Conservation (phyloP, 164 flowering plant genomes). For the Piper longum region DNA sequence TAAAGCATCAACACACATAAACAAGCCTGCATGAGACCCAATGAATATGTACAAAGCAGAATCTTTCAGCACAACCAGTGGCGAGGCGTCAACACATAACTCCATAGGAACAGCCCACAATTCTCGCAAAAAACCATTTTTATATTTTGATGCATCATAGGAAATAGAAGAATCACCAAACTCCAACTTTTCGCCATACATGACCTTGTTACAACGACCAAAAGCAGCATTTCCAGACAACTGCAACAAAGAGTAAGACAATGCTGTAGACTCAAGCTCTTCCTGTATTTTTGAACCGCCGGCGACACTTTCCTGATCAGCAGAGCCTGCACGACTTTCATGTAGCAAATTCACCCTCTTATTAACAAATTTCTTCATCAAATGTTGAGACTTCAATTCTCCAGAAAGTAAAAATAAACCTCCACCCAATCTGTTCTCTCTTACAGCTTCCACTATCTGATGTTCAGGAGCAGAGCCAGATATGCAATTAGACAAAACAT, state of each 20-base stretch:
- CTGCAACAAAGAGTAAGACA: slow-evolving; percentile 11
- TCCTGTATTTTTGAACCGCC: slow-evolving; percentile 12
- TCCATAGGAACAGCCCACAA: slow-evolving; percentile 67
- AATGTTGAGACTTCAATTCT: not conserved
- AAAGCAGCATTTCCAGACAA: slow-evolving; percentile 28
- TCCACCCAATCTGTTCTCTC: not conserved
- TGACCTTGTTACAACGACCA: slow-evolving; percentile 61
- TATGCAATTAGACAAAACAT: slow-evolving; percentile 6
- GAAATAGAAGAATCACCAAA: slow-evolving; percentile 15
- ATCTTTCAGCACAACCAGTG: slow-evolving; percentile 43
- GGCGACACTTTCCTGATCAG: slow-evolving; percentile 27
- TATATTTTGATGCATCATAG: slow-evolving; percentile 21
- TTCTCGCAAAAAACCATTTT: slow-evolving; percentile 27
- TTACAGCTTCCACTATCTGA: too few relatives aligned
- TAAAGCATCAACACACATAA: slow-evolving; percentile 53
- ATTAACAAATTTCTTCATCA: not conserved
- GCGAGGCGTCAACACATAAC: slow-evolving; percentile 97
- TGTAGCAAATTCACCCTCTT: not conserved
- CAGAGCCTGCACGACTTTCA: slow-evolving; percentile 6
- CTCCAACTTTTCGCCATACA: slow-evolving; percentile 17
- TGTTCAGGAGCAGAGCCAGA: slow-evolving; percentile 4
- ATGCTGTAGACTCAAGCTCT: slow-evolving; percentile 5
- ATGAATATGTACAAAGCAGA: slow-evolving; percentile 38
- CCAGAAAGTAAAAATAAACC: slow-evolving; percentile 1
- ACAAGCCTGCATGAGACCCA: slow-evolving; percentile 76